Base-by-base conservation (phyloP, 257 asterid species). In the Nicotiana knightiana region DNA sequence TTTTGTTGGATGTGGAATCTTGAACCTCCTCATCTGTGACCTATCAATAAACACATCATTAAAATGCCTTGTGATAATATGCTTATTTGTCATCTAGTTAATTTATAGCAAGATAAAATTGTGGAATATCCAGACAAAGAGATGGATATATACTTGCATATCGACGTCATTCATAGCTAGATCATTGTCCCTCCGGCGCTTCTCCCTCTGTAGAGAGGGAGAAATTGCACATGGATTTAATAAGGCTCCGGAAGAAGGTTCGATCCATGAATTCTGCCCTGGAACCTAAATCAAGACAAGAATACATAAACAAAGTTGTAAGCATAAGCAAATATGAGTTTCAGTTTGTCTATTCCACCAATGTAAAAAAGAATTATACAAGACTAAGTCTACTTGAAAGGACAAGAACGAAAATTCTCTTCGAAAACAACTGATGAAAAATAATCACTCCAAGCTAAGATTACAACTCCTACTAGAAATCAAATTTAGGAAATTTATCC, bases 211-310 rank as follows among this genome's bases (percentile, higher is more conserved):
- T 6, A 88, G 85, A 78, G 93, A 85, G 51, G 75, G 61, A 63
- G 86, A 81, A 62, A 80, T 79, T 17, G 76, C 3, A 24, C 55
- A 48, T 65, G 88, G 84, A 81, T 81, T 75, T 77, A 4, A 70
- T n/a, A 85, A 76, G 59, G 87, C 84, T 79, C 82, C 91, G 46
- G 86, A 67, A 15, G 89, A 82, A 71, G 88, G 76, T 81, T 93
- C 95, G 18, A 87, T 89, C 99, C 99, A 96, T 21, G 89, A 81
- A 87, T 87, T 96, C 86, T 92, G 97, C 32, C 99, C 97, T 0
- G 97, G 98, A 83, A 93, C 92, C 99, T 94, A 84, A 83, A 84
- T 68, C 43, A 77, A 77, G 17, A 51, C 30, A 21, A 80, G 77
- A 16, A 30, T 28, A 64, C 67, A 61, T 21, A 61, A 21, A 7